phyloP scores from a whole-genome alignment of 2,329 filamentous ascomycete genomes.

The Nothophaeocryptopus gaeumannii region DNA sequence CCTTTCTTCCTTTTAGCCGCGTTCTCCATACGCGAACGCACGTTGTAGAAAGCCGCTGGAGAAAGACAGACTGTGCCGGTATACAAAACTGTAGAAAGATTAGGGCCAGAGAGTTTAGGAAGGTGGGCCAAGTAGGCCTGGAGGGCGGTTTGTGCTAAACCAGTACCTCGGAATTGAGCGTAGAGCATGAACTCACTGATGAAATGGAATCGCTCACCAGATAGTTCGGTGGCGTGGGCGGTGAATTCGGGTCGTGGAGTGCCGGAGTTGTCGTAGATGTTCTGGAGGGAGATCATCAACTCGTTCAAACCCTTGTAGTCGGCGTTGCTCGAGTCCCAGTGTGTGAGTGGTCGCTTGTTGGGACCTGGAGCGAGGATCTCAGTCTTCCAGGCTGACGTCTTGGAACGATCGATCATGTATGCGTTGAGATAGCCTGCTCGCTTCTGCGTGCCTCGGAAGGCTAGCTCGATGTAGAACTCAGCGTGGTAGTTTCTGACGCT shows the following conservation, averaged over 20 bases:
- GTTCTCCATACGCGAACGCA: background rate
- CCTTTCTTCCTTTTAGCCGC: background rate
- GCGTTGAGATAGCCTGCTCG: too few relatives aligned
- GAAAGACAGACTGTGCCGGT: background rate
- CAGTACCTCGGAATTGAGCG: background rate
- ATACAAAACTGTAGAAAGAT: background rate
- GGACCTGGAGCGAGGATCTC: too few relatives aligned
- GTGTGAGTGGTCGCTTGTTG: too few relatives aligned
- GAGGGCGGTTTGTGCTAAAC: constrained; percentile 2
- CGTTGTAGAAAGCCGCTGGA: background rate
- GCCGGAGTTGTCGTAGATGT: constrained; percentile 5
- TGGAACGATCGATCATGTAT: too few relatives aligned
- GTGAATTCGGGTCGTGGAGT: background rate
- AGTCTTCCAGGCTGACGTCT: too few relatives aligned
- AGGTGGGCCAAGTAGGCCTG: background rate
- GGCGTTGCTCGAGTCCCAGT: too few relatives aligned
- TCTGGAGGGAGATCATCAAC: background rate
- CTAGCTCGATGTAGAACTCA: too few relatives aligned
- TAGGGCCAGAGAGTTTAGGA: background rate
- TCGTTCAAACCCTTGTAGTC: background rate
- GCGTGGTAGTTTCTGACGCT: too few relatives aligned
- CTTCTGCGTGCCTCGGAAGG: too few relatives aligned
- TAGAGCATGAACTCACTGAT: background rate
- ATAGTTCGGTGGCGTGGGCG: background rate
- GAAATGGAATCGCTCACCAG: constrained; percentile 2